A percentile compares a stretch with the other conserved stretches of the same genome.
Evolutionary conservation across 352 stramenopile genomes (phyloP).

Genomic region (Elongisporangium prolatum): DNA sequence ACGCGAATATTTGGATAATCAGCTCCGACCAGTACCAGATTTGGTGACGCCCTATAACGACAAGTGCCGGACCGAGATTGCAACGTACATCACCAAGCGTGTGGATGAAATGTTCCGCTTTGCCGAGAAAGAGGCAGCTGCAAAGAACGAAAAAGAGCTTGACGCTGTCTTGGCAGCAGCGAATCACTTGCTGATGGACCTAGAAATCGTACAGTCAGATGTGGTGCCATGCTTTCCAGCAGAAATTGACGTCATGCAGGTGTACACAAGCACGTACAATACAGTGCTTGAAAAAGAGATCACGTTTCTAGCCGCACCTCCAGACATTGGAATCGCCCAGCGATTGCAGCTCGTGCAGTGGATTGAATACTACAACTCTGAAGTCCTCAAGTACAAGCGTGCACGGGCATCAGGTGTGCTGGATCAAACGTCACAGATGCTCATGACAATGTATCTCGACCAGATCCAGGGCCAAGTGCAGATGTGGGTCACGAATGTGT

Average conservation of each 20-base stretch:
- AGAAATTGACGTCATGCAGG: slow-evolving; percentile 75
- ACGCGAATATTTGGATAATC: slow-evolving; percentile 67
- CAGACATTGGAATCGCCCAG: slow-evolving; percentile 65
- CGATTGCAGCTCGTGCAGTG: slow-evolving; percentile 81
- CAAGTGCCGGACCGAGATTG: slow-evolving; percentile 59
- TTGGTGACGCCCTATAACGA: slow-evolving; percentile 43
- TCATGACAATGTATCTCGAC: slow-evolving; percentile 72
- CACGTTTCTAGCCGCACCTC: slow-evolving; percentile 43
- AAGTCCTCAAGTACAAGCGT: slow-evolving; percentile 84
- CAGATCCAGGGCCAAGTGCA: slow-evolving; percentile 78
- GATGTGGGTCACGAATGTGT: slow-evolving; percentile 84
- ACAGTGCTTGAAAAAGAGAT: slow-evolving; percentile 66
- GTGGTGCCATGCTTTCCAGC: slow-evolving; percentile 65
- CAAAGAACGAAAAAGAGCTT: slow-evolving; percentile 53
- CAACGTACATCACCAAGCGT: slow-evolving; percentile 39
- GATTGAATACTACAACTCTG: slow-evolving; percentile 87
- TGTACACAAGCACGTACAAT: slow-evolving; percentile 80
- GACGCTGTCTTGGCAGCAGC: slow-evolving; percentile 55
- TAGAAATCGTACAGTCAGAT: slow-evolving; percentile 74
- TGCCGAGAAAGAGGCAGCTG: slow-evolving; percentile 40
- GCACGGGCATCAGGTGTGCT: slow-evolving; percentile 62
- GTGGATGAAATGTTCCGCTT: slow-evolving; percentile 64
- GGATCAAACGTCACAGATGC: slow-evolving; percentile 56
- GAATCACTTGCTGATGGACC: slow-evolving; percentile 72
- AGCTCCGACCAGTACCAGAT: slow-evolving; percentile 36